Evolutionary conservation across 371 early-diverging fungal genomes (phyloP), one percentile per base, ranked within the genome.

Genomic region (Cokeromyces recurvatus): DNA sequence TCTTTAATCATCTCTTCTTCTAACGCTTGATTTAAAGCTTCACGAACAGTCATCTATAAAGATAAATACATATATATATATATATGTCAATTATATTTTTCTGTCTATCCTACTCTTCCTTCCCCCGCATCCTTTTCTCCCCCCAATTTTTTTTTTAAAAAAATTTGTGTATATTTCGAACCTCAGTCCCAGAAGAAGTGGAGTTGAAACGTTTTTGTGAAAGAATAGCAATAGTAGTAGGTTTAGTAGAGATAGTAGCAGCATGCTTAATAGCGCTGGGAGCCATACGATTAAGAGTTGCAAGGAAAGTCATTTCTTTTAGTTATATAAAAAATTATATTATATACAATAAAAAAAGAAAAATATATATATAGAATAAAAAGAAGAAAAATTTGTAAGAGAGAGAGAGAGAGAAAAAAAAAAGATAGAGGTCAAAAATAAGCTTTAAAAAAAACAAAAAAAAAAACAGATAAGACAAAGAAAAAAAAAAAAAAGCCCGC

Each of bases 1-100:
- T 99, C 98, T 34, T 81, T 77, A 39, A 70, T 61, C 94, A 99
- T 92, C 77, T 99, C 99, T 79, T 97, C 98, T 57, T 97, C 97
- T 64, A 99, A 78, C 39, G 99, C 98, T 66, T 88, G 84, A 82
- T 98, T 98, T 65, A 99, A 79, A 34, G 99, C 98, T 51, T 99
- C 99, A 68, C 97, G 92, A 32, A 99, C 98, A 32, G 98, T 94
- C 79, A 97, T 86, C 89, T 89, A 79, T 25, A 5, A 29, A 29
- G 11, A 29, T 11, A 29, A n/a, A n/a, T n/a, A n/a, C n/a, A n/a
- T n/a, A n/a, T n/a, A n/a, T n/a, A n/a, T n/a, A n/a, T n/a, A n/a
- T n/a, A n/a, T n/a, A n/a, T n/a, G n/a, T n/a, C n/a, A n/a, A n/a
- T n/a, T n/a, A n/a, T 16, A 4, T 46, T 29, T 42, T 46, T 21